A percentile compares a stretch with the other conserved stretches of the same genome.
phyloP scores from a whole-genome alignment of 148 eudicot genomes.

The Camellia granthamiana region DNA sequence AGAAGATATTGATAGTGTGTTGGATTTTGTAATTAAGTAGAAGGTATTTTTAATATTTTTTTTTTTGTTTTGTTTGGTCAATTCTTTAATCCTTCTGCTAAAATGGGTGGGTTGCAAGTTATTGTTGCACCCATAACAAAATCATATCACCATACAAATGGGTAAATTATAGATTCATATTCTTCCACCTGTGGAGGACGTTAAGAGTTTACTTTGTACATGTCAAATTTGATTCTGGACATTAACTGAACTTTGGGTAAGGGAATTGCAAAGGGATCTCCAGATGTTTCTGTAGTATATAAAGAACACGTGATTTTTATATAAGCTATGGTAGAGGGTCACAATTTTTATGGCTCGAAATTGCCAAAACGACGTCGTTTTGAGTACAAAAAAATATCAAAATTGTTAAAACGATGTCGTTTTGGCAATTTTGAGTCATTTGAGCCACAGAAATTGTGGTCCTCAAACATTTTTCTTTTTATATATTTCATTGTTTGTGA shows the following conservation, averaged over 20 bases:
- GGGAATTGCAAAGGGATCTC: neutral
- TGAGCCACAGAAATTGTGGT: too few relatives aligned
- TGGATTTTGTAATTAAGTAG: slow-evolving; percentile 37
- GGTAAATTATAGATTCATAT: neutral
- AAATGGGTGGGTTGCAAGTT: slow-evolving; percentile 18
- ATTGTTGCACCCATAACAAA: neutral
- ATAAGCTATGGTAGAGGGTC: too few relatives aligned
- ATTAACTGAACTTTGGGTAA: neutral
- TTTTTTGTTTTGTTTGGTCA: slow-evolving; percentile 6
- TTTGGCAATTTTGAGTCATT: too few relatives aligned
- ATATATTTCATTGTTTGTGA: neutral
- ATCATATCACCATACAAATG: neutral
- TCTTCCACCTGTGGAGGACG: neutral
- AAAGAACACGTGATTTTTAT: neutral
- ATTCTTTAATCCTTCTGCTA: slow-evolving; percentile 40
- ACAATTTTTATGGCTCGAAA: too few relatives aligned
- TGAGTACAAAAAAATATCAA: too few relatives aligned
- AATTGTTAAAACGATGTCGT: too few relatives aligned
- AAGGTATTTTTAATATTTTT: slow-evolving; percentile 15
- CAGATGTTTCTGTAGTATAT: neutral
- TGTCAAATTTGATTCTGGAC: neutral
- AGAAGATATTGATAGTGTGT: slow-evolving; percentile 40
- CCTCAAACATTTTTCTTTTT: too few relatives aligned
- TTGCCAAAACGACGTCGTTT: too few relatives aligned
- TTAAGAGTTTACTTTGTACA: neutral